Conservation (phyloP, 2,329 filamentous ascomycete genomes). For the Calonectria pauciramosa region DNA sequence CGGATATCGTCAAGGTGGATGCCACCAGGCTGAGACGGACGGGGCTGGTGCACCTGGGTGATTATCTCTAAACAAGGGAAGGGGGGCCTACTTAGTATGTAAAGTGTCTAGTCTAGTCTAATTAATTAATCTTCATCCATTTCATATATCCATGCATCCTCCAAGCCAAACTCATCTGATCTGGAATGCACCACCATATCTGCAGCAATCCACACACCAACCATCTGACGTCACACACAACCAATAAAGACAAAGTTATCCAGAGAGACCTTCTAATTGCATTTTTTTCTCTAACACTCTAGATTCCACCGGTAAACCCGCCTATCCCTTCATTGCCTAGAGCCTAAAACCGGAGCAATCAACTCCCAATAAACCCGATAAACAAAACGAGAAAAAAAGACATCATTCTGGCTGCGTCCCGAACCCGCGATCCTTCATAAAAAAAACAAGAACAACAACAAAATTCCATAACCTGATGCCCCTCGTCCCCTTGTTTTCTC, state of each 20-base stretch:
- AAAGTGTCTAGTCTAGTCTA: neutral
- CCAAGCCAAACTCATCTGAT: neutral
- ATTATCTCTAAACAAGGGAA: neutral
- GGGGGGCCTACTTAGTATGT: neutral
- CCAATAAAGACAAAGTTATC: neutral
- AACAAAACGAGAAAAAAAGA: constrained; percentile 28
- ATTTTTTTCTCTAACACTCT: constrained; percentile 51
- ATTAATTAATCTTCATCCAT: neutral
- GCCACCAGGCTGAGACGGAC: constrained; percentile 52
- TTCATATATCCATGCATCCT: neutral
- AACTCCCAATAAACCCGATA: constrained; percentile 12
- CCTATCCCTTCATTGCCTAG: constrained; percentile 31
- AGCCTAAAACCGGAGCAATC: constrained; percentile 21
- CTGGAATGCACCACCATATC: neutral
- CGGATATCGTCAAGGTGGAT: constrained; percentile 50
- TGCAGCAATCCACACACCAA: neutral
- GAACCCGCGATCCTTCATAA: constrained; percentile 17
- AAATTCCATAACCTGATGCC: neutral
- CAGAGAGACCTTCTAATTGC: neutral
- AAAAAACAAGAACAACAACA: neutral
- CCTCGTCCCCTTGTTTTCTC: constrained; percentile 13
- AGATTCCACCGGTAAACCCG: constrained; percentile 27
- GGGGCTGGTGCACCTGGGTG: constrained; percentile 52
- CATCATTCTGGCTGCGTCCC: constrained; percentile 41
- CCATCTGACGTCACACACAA: neutral